Conservation (phyloP, 257 asterid genomes). For the Leonotis leonurus region DNA sequence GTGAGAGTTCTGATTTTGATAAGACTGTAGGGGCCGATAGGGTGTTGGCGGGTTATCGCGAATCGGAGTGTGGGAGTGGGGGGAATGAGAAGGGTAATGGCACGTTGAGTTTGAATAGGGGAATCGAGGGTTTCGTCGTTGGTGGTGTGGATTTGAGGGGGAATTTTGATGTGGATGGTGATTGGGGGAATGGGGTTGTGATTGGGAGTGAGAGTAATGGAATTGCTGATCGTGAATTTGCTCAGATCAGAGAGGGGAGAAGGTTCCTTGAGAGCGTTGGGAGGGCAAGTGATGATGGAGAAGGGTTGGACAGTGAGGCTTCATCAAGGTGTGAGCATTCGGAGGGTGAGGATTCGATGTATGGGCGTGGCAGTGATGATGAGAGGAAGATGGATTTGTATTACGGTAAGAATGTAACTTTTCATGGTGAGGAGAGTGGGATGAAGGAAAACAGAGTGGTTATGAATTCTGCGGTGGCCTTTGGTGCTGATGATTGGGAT, state of each 20-base stretch:
- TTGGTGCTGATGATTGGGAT: slow-evolving; percentile 79
- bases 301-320: slow-evolving; percentile 34
- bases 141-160: slow-evolving; percentile 26
- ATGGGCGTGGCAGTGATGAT: slow-evolving; percentile 57
- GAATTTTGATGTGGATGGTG: slow-evolving; percentile 30
- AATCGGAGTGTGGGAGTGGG: slow-evolving; percentile 11
- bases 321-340: slow-evolving; percentile 56
- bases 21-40: slow-evolving; percentile 24
- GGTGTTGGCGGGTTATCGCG: slow-evolving; percentile 27
- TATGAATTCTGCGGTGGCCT: slow-evolving; percentile 70
- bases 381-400: slow-evolving; percentile 34
- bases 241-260: slow-evolving; percentile 12
- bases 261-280: slow-evolving; percentile 5
- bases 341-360: slow-evolving; percentile 82
- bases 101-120: slow-evolving; percentile 24
- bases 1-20: slow-evolving; percentile 32
- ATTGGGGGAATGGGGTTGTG: slow-evolving; percentile 23
- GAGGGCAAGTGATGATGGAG: slow-evolving; percentile 13
- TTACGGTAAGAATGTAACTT: slow-evolving; percentile 16
- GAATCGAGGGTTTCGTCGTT: slow-evolving; percentile 22
- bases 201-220: slow-evolving; percentile 14
- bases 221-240: slow-evolving; percentile 12
- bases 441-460: slow-evolving; percentile 34
- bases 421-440: slow-evolving; percentile 24
- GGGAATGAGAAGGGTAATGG: slow-evolving; percentile 24